Base-by-base conservation (phyloP, 208 protist species). In the Leishmania major region DNA sequence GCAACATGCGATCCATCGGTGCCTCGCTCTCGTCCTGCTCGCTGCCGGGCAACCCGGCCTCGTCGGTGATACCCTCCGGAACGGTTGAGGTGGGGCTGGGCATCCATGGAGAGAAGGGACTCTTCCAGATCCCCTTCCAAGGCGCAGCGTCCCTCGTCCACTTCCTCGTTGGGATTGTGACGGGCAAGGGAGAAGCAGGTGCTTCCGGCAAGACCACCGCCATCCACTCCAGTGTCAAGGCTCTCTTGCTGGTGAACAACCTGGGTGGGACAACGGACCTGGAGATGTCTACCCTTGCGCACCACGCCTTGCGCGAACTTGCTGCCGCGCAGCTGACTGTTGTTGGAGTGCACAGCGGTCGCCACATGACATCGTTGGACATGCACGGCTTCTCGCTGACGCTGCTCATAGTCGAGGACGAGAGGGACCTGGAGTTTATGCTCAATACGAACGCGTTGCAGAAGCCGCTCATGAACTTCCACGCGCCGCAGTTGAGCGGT, bases 71-170 rank as follows among this genome's bases (percentile, higher is more conserved):
- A 17, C 82, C 78, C 8, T 55, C 67, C n/a, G 86, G 83, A 15
- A 79, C 84, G 57, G 84, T 97, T 37, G 95, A 98, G 84, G 77
- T 98, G 22, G 95, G 96, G 25, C 88, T 98, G 22, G 97, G 97
- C 74, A 99, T 98, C 69, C 97, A 99, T 84, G 96, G 96, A 7
- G 95, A 98, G 82, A 85, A 83, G 76, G 95, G 93, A 28, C 80
- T 91, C 17, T 67, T 85, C 49, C 87, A 87, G 76, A 57, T 90
- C 31, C 80, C 87, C 19, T 88, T 91, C 70, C 47, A 74, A 31
- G 62, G 81, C 17, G 89, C 81, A 17, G 73, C 82, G 25, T 31
- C 71, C 15, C 87, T 97, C 25, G 57, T 89, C 28, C 22, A 59
- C 55, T 35, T 82, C 51, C 76, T 95, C 53, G 31, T 94, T 7